A percentile compares a stretch with the other conserved stretches of the same genome.
Conservation (phyloP, 2,329 filamentous ascomycete genomes). For the Cladosporium oxysporum region DNA sequence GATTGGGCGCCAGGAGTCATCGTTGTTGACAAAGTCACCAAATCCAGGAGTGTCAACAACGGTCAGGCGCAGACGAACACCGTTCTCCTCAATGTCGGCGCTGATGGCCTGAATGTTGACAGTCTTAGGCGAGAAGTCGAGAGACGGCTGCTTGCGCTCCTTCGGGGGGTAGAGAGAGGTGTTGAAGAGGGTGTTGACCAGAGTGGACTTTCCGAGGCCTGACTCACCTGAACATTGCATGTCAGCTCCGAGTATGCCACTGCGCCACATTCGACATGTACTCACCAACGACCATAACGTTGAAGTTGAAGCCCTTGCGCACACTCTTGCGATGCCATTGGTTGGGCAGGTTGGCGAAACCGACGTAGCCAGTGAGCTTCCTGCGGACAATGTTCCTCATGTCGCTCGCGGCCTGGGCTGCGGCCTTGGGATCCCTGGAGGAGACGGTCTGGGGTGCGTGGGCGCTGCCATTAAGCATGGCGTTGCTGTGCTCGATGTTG, state of each 20-base stretch:
- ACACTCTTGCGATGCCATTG: constrained; percentile 99
- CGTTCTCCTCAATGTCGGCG: constrained; percentile 87
- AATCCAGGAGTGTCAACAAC: constrained; percentile 98
- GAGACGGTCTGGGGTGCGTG: constrained; percentile 59
- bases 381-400: constrained; percentile 95
- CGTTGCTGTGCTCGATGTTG: constrained; percentile 60
- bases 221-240: constrained; percentile 74
- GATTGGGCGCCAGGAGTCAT: constrained; percentile 98
- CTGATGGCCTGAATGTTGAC: constrained; percentile 57
- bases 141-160: constrained; percentile 95
- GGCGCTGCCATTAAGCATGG: constrained; percentile 53
- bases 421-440: constrained; percentile 64
- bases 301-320: constrained; percentile 99
- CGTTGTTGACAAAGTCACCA: constrained; percentile 99
- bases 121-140: constrained; percentile 95
- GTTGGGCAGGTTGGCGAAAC: constrained; percentile 97
- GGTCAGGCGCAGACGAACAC: constrained; percentile 90
- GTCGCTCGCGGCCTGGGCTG: constrained; percentile 51
- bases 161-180: constrained; percentile 97
- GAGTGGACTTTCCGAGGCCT: constrained; percentile 96
- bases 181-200: constrained; percentile 99
- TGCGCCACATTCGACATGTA: constrained; percentile 33
- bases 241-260: constrained; percentile 21
- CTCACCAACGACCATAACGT: constrained; percentile 99
- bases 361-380: constrained; percentile 97